Evolutionary conservation across 306 rosid species (phyloP), one percentile per base, ranked within the genome.

Genomic region (Acacia confusa): DNA sequence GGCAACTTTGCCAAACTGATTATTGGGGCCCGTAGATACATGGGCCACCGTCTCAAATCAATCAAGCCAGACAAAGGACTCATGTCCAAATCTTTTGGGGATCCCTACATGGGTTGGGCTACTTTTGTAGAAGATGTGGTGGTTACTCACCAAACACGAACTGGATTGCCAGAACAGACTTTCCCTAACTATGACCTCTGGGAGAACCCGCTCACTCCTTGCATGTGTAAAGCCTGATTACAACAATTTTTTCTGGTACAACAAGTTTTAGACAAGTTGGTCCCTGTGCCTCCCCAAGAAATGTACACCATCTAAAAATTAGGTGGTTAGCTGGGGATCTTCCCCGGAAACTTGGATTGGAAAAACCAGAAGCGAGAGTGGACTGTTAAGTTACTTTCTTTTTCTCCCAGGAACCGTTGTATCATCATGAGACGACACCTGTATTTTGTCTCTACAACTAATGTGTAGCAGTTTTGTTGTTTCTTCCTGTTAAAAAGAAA

Each of bases 101-200:
- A 95, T 81, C 99, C 99, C 9, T 95, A 93, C 89, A 93, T 95
- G 98, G 98, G 98, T 2, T 95, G 99, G 98, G 96, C 99, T 3
- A 76, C 92, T 77, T 95, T 95, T 72, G 98, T 91, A 19, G 98
- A 95, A 84, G 99, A 95, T 45, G 99, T 93, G 19, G 88, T 91
- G 28, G 82, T 86, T 38, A 89, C 95, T 70, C 95, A 91, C 81
- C 91, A 87, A 81, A 89, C 95, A n/a, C 85, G 95, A 4, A 87
- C 92, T 11, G 95, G 92, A 64, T 83, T 91, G 84, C 95, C 95
- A 1, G 95, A 91, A 81, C 92, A 79, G 52, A 91, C 95, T 76
- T 91, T 91, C 70, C 95, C 95, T 4, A 87, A 91, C 89, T 91
- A 91, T 64, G 95, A 91, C 90, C 84, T 91, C 19, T 91, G 95